Evolutionary conservation across 805 yeast species (phyloP), one percentile per base, ranked within the genome.

Genomic region (Cyberlindnera mrakii): DNA sequence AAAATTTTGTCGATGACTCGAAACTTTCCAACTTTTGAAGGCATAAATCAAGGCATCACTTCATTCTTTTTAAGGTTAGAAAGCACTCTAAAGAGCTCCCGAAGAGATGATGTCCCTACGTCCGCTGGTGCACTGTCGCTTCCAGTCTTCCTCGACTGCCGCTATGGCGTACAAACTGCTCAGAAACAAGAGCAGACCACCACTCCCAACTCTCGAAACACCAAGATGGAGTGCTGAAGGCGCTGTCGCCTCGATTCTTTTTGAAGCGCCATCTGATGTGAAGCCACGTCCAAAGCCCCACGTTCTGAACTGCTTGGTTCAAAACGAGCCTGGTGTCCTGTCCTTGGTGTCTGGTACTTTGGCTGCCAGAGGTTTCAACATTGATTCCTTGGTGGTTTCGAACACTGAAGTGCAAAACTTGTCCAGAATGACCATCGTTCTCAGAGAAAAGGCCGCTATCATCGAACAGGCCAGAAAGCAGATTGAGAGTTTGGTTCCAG

Each of bases 381-480:
- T 93, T 59, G 99, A 93, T 65, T 91, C 98, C 10, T 75, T 93
- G 51, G 96, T 93, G 46, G 99, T 93, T 37, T 91, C 96, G 64
- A 86, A 82, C 70, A 93, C 99, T 33, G 98, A 91, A 64, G 97
- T 93, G 46, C 80, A 83, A 65, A 97, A 93, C 62, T 75, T 93
- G 54, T 86, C 96, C 27, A 78, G 99, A 64, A 93, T 93, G 99
- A 93, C 99, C 7, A 87, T 93, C 55, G 96, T 88, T 10, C 72
- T 93, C 57, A 82, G 81, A 44, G 99, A 98, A 48, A 95, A 88
- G 65, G 96, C 91, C 59, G 96, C 93, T 20, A 89, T 93, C 41
- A 84, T 93, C 52, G 99, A 93, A 65, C 99, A 93, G 71, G 98
- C 97, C 2, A 80, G 99, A 66, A 83, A 97, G 66, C 99, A 93